Base-by-base conservation (phyloP, 371 early-diverging fungal genomes). In the Rhizopus delemar region DNA sequence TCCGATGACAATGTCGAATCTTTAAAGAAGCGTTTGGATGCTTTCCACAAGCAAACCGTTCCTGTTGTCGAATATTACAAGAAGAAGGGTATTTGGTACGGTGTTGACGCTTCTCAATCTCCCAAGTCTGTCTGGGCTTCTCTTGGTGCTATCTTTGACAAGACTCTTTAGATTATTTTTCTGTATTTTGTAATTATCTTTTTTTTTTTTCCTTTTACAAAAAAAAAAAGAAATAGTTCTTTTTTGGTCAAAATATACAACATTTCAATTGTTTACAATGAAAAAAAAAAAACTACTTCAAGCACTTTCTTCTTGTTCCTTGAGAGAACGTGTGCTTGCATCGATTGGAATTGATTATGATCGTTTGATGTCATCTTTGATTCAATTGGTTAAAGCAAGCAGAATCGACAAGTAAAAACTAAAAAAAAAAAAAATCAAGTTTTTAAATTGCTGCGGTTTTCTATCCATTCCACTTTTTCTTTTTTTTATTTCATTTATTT, bases 21-120 rank as follows among this genome's bases (percentile, higher is more conserved):
- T 13, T 86, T 97, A 57, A 89, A 83, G 74, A 96, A 95, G 87
- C 92, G 99, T 60, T 84, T 99, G 63, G 89, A 80, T 16, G 81
- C 92, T 28, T 99, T 97, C 89, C 97, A 96, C 79, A 86, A 93
- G 80, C 90, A 92, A 74, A 99, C 99, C 41, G 87, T 85, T 33
- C 99, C 99, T 38, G 98, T 99, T 33, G 94, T 91, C 46, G 94
- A 91, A 2, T 98, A 96, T 83, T 99, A 99, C 83, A 90, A 90
- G 85, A 82, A 88, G 70, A 87, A 91, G 80, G 93, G 94, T 57
- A 93, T 97, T 69, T 90, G 95, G 88, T 77, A 85, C 53, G 84
- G 85, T 70, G 89, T 99, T 54, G 96, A 99, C 82, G 99, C 99
- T 57, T 78, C 94, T 56, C 93, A 95, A 83, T 84, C 83, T 54